These are phyloP conservation scores for Drosera capensis DNA, from an alignment of 148 eudicot species.

Conservation along the genomic window DNA sequence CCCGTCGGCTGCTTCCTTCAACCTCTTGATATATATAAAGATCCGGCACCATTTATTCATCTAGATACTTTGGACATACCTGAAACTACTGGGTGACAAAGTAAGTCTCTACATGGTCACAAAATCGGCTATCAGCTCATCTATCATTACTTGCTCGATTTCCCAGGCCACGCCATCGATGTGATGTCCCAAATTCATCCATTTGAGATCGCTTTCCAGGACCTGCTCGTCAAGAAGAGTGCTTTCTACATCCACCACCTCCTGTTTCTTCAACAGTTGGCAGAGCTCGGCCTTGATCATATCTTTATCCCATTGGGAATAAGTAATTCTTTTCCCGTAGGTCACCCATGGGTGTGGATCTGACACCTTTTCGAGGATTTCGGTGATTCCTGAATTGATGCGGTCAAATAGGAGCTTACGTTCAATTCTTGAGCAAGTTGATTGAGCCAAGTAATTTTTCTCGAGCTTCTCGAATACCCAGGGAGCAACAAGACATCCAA, in stretches of 20 bases:
- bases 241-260: conserved; percentile 8
- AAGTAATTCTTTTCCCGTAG: conserved; percentile 3
- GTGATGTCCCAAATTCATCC: conserved; percentile 29
- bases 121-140: conserved; percentile 49
- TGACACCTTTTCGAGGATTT: conserved; percentile 16
- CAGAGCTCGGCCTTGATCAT: conserved; percentile 27
- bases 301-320: conserved; percentile 12
- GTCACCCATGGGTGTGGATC: conserved; percentile 29
- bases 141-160: conserved; percentile 39
- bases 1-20: no score
- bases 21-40: no score
- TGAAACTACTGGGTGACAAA: not conserved
- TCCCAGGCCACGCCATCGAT: conserved; percentile 35
- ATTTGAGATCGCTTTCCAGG: conserved; percentile 32
- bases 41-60: no score
- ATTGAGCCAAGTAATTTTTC: conserved; percentile 33
- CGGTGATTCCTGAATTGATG: conserved; percentile 35
- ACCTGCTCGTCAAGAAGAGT: conserved; percentile 7
- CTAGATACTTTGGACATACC: no score
- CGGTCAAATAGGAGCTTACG: conserved; percentile 60
- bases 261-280: conserved; percentile 24
- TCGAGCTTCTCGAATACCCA: conserved; percentile 57
- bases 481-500: conserved; percentile 30
- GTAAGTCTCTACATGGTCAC: not conserved
- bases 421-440: conserved; percentile 24